Evolutionary conservation across 306 rosid species (phyloP), one percentile per base, ranked within the genome.

Genomic region (peach (Prunus persica)): DNA sequence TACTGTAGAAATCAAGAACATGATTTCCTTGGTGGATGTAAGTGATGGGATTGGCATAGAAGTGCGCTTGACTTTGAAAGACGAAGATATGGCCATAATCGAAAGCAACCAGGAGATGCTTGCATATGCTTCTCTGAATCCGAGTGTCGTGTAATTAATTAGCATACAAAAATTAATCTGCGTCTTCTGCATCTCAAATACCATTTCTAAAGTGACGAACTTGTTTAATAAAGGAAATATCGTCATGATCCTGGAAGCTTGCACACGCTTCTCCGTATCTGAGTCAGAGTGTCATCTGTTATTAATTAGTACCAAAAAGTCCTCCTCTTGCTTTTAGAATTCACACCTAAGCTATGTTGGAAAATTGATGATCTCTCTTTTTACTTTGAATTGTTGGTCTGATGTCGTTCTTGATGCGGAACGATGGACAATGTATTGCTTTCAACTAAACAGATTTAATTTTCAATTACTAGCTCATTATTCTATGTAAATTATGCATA

Each of bases 11-110:
- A 1, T 70, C 24, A 24, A 75, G 70, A 83, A 75, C 57, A 22
- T 22, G 18, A 51, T 79, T 8, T 8, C 28, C 13, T 52, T 83
- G 56, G 57, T 20, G 60, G 83, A 75, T 47, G 56, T 67, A 1
- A 76, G n/a, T 51, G 54, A 78, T 8, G 78, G 73, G 4, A 71
- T 66, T 15, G 83, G 83, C 19, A 79, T 83, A 2, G 84, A 71
- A 71, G 55, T 54, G 2, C 54, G 38, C 27, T 62, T 78, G 56
- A 24, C 27, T 18, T 32, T 51, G 10, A 51, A 47, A 15, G 65
- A 61, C 34, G 56, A 38, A 51, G 67, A 34, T 24, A 54, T 63
- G 41, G 55, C 49, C 24, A 64, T 63, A 10, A n/a, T 57, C 32
- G 69, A 71, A 46, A 76, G 45, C 13, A 71, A 71, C 14, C n/a